Evolutionary conservation across 2,329 filamentous ascomycete genomes (phyloP).

Genomic region (Ampelomyces quisqualis): DNA sequence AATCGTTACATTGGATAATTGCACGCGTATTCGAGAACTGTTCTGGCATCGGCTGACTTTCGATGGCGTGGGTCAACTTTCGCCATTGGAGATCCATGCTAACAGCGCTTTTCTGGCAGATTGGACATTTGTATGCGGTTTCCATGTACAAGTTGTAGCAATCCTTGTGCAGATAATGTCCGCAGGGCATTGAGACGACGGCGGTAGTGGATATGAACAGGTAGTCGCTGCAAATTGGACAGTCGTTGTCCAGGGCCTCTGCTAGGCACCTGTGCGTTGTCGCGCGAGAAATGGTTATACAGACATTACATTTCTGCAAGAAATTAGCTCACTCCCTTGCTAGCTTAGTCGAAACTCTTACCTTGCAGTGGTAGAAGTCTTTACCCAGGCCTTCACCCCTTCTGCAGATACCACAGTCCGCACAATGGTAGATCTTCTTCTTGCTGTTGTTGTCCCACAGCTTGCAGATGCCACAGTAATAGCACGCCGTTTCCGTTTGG

Average conservation of each 20-base stretch:
- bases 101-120: slow-evolving; percentile 93
- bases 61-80: slow-evolving; percentile 83
- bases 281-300: slow-evolving; percentile 80
- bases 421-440: slow-evolving; percentile 94
- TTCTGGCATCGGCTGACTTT: slow-evolving; percentile 84
- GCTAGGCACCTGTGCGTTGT: slow-evolving; percentile 8
- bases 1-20: slow-evolving; percentile 91
- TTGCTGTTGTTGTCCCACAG: slow-evolving; percentile 92
- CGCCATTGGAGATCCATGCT: slow-evolving; percentile 98
- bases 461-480: slow-evolving; percentile 94
- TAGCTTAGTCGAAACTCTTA: slow-evolving; percentile 45
- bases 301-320: slow-evolving; percentile 71
- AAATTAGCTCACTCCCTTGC: slow-evolving; percentile 22
- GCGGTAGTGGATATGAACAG: slow-evolving; percentile 88
- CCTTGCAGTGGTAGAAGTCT: slow-evolving; percentile 98
- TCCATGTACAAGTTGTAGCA: slow-evolving; percentile 89
- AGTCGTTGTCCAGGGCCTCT: slow-evolving; percentile 84
- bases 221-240: slow-evolving; percentile 94
- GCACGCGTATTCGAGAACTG: slow-evolving; percentile 79
- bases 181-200: slow-evolving; percentile 92
- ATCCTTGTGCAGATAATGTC: slow-evolving; percentile 88
- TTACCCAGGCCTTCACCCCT: slow-evolving; percentile 89
- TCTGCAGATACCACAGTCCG: slow-evolving; percentile 92
- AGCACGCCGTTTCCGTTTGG: slow-evolving; percentile 74
- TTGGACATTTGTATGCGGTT: slow-evolving; percentile 90